Base-by-base conservation (phyloP, 2,329 filamentous ascomycete species). In the Arthrobotrys pseudoclavata region DNA sequence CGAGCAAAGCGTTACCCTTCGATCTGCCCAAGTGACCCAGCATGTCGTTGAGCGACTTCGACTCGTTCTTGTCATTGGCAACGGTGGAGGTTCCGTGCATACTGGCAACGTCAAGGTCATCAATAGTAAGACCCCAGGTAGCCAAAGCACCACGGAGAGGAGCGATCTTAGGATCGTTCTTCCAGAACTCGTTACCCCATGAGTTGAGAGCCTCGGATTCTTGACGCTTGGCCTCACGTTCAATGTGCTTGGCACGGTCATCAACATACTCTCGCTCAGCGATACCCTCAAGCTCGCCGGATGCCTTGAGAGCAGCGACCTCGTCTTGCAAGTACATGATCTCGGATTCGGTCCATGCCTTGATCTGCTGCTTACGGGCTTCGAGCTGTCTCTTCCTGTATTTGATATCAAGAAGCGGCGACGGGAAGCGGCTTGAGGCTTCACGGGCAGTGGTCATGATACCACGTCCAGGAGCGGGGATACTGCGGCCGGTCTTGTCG, bases 11-110 rank as follows among this genome's bases (percentile, higher is more conserved):
- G 83, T 99, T 99, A 82, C 96, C 96, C 90, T 97, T 97, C 85
- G 91, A 91, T 82, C 96, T 92, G 80, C 96, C 96, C 66, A 99
- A 91, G 83, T 99, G 96, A 81, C 91, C 91, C 85, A 99, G 90
- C 86, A 99, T 96, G 84, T 97, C 90, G 87, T 95, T 97, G 82
- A 99, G 92, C 83, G 97, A 96, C 67, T 94, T 94, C 18, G 96
- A 98, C 85, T 99, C 96, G 85, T 99, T 99, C 91, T 98, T 98
- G 87, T 99, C 96, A 85, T 99, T 99, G 81, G 96, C 96, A 83
- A 97, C 94, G 80, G 96, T 99, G 0, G 96, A 98, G 47, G 96
- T 99, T 82, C 96, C 96, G 87, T 99, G 96, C 92, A 98, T 98
- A 13, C 96, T 98, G 15, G 96, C 95, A 79, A 99, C 94, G 81